Percentiles rank a stretch among this genome's conserved stretches.
Conservation (phyloP, 148 eudicot genomes). For the Salicornia ramosissima region DNA sequence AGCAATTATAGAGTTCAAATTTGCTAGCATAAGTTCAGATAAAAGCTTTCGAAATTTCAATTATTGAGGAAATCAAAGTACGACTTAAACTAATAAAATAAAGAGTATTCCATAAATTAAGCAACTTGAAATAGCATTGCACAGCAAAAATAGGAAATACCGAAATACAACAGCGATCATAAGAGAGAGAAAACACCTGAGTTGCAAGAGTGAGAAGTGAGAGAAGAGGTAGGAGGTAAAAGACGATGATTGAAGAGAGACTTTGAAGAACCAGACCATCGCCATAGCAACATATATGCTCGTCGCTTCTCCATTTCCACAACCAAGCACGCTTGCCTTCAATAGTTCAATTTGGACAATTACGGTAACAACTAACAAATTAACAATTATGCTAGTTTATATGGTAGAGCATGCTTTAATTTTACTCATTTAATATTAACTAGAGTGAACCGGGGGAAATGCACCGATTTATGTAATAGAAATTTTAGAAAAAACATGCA, state of each 20-base stretch:
- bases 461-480: too few species aligned
- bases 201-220: background rate
- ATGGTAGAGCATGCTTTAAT: too few species aligned
- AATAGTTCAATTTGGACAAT: background rate
- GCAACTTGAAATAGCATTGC: background rate
- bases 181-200: slow-evolving; percentile 13
- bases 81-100: background rate
- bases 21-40: background rate
- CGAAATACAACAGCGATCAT: too few species aligned
- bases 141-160: background rate
- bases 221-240: too few species aligned
- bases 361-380: background rate
- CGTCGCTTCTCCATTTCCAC: slow-evolving; percentile 20
- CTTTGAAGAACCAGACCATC: slow-evolving; percentile 8
- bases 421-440: too few species aligned
- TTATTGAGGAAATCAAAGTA: background rate
- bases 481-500: too few species aligned
- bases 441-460: too few species aligned
- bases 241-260: slow-evolving; percentile 6
- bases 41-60: background rate
- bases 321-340: too few species aligned
- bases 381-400: too few species aligned
- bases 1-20: background rate
- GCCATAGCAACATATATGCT: slow-evolving; percentile 19
- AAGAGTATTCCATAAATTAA: background rate